Evolutionary conservation across 108 stramenopile species (phyloP), one percentile per base, ranked within the genome.

Genomic region (Stephanodiscus minutulus): DNA sequence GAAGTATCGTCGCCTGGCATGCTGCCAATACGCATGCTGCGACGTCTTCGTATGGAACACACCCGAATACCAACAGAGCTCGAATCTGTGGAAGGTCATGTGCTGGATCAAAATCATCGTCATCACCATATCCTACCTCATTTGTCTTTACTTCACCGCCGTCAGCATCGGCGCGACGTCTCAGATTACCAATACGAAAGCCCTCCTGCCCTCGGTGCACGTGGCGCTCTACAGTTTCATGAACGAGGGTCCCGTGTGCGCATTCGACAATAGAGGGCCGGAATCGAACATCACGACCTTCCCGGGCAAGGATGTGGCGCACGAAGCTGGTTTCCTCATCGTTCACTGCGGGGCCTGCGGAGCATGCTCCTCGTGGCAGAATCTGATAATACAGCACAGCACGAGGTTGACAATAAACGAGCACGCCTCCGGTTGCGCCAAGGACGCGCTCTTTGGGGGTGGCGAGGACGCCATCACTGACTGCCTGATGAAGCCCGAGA

Each of bases 311-410:
- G 72, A 81, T 27, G 75, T 63, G 0, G 86, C 81, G 4, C 65
- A 70, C 18, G 65, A 75, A 10, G 79, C 78, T 0, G 79, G 82
- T 20, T 87, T 81, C 62, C 37, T 72, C 13, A 59, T 87, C 8
- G 39, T 85, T 7, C 86, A 87, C 29, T 87, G 86, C 44, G 83
- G 83, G 36, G 82, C 74, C 17, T 87, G 86, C 49, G 86, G 67
- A 1, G 69, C 68, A 0, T 87, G 86, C 56, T 85, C 83, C 10
- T 77, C 56, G 11, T 87, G 86, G 86, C 53, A 84, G 0, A 68
- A 87, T 66, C 65, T 87, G 11, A 55, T 53, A 2, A 46, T 84
- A 12, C 65, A 87, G 44, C 82, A 78, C 60, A 81, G 71, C 3
- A 85, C 83, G 5, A 20, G 83, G 49, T 29, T 64, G 22, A 59